A percentile compares a stretch with the other conserved stretches of the same genome.
These are phyloP conservation scores for sweet orange (Citrus sinensis) DNA, from an alignment of 345 rosid genomes.

Conservation along the genomic window DVS_A1.0 CM039166.1:24202001-24202500, in stretches of 20 bases:
- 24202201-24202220: not conserved
- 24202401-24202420: not conserved
- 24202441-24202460: not conserved
- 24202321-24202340: not conserved
- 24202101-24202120: not conserved
- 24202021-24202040: too few relatives aligned
- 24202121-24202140: not conserved
- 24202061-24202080: not conserved
- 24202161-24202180: not conserved
- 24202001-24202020: too few relatives aligned
- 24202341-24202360: not conserved
- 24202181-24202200: not conserved
- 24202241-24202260: too few relatives aligned
- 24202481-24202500: too few relatives aligned
- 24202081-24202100: not conserved
- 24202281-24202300: not conserved
- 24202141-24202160: not conserved
- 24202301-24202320: not conserved
- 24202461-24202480: too few relatives aligned
- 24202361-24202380: not conserved
- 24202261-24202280: too few relatives aligned
- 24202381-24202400: not conserved
- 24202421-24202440: not conserved
- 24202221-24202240: not conserved
- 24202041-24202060: not conserved